These are phyloP conservation scores for Begonia fuchsioides DNA, from an alignment of 306 rosid species.

Conservation along the genomic window DNA sequence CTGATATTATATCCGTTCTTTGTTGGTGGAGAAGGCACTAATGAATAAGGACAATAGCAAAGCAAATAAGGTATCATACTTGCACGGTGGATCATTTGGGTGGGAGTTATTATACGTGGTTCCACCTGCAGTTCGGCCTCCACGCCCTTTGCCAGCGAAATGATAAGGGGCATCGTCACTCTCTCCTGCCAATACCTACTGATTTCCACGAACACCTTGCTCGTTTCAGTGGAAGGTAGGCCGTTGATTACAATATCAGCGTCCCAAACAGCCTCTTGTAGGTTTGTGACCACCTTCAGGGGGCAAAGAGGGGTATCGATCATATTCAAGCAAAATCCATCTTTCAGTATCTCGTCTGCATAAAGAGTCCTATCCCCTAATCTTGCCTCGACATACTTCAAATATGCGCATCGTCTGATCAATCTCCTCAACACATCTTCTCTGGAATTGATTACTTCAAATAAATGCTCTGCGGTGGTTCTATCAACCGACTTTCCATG, in stretches of 20 bases:
- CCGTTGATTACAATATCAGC: slow-evolving; percentile 90
- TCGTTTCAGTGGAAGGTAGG: slow-evolving; percentile 78
- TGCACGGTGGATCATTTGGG: slow-evolving; percentile 73
- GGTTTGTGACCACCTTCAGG: slow-evolving; percentile 81
- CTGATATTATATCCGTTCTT: too few species aligned
- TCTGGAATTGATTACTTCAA: slow-evolving; percentile 85
- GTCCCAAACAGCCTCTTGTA: slow-evolving; percentile 99
- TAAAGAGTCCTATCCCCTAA: slow-evolving; percentile 65
- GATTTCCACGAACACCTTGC: slow-evolving; percentile 60
- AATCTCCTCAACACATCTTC: slow-evolving; percentile 88
- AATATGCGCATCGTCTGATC: slow-evolving; percentile 79
- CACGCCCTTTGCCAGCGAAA: slow-evolving; percentile 88
- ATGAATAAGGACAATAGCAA: neutral
- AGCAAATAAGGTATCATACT: slow-evolving; percentile 34
- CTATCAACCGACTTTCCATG: slow-evolving; percentile 62
- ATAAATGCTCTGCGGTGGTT: slow-evolving; percentile 69
- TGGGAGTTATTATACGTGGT: slow-evolving; percentile 77
- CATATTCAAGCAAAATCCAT: slow-evolving; percentile 91
- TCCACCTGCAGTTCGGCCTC: slow-evolving; percentile 75
- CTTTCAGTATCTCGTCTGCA: slow-evolving; percentile 91
- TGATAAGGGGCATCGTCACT: slow-evolving; percentile 52
- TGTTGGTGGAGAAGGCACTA: too few species aligned
- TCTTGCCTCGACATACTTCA: slow-evolving; percentile 86
- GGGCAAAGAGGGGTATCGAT: slow-evolving; percentile 89
- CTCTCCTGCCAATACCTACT: slow-evolving; percentile 88